phyloP scores from a whole-genome alignment of 257 asterid species.

The Thymus mandschuricus region DNA sequence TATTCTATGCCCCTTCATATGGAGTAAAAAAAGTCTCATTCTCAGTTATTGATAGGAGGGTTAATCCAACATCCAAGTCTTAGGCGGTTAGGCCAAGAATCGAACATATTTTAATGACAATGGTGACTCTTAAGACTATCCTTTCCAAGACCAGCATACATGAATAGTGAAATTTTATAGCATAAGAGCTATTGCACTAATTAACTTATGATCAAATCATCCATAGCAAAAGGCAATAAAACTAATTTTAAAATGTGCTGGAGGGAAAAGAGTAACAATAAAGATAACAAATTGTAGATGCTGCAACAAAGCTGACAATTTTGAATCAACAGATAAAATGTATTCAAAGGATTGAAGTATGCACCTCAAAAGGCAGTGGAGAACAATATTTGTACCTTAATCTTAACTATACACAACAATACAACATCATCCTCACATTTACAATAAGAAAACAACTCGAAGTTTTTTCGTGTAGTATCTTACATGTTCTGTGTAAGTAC shows the following conservation, averaged over 20 bases:
- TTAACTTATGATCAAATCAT: not conserved
- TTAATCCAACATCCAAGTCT: not conserved
- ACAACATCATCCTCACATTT: not conserved
- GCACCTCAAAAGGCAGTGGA: not conserved
- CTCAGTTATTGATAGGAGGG: not conserved
- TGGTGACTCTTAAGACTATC: slow-evolving; percentile 16
- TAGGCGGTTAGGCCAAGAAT: not conserved
- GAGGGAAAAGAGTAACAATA: not conserved
- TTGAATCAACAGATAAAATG: not conserved
- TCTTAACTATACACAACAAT: not conserved
- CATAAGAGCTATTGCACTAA: too few species aligned
- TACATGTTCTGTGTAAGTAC: not conserved
- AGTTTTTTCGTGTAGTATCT: not conserved
- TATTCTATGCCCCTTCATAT: not conserved
- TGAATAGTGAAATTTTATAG: slow-evolving; percentile 5
- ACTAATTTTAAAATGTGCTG: not conserved
- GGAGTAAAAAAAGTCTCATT: not conserved
- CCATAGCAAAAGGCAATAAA: slow-evolving; percentile 15
- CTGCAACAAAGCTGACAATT: not conserved
- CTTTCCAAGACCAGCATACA: not conserved
- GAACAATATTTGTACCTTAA: not conserved
- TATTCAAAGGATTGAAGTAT: not conserved
- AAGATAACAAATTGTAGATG: not conserved
- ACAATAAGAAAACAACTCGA: not conserved
- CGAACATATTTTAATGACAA: not conserved